Percentiles rank a stretch among this genome's conserved stretches.
Evolutionary conservation across 78 protist genomes (phyloP).

Genomic region (Paratrimastix pyriformis): DNA sequence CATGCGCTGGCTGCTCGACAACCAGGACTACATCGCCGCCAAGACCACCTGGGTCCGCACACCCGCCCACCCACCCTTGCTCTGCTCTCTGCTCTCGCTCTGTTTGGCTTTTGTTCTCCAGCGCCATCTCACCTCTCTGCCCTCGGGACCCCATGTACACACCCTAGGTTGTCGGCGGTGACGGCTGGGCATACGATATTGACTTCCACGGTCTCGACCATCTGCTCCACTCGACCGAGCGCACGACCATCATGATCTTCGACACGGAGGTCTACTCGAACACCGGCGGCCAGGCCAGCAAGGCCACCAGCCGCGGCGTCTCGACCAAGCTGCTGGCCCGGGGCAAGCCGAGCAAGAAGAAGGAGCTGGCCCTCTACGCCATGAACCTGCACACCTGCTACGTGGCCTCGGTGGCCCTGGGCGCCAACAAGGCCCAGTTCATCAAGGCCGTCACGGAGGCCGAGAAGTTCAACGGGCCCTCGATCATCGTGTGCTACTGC

Average conservation of each 20-base stretch:
- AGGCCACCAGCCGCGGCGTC: conserved; percentile 40
- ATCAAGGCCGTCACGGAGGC: conserved; percentile 22
- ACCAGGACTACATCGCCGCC: not conserved
- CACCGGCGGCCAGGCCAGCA: conserved; percentile 55
- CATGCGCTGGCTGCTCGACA: not conserved
- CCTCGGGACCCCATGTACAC: too few relatives aligned
- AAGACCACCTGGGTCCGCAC: not conserved
- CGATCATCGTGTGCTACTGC: conserved; percentile 47
- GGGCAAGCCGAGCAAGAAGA: conserved; percentile 40
- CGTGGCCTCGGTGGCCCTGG: conserved; percentile 61
- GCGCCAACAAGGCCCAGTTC: conserved; percentile 15
- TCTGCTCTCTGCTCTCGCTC: too few relatives aligned
- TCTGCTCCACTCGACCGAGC: conserved; percentile 60
- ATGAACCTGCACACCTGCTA: conserved; percentile 62
- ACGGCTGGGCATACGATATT: conserved; percentile 73
- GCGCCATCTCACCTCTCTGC: too few relatives aligned
- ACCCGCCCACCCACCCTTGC: too few relatives aligned
- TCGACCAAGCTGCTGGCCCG: conserved; percentile 41
- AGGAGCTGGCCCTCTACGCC: conserved; percentile 63
- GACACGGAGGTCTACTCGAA: conserved; percentile 65
- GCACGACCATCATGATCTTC: conserved; percentile 51
- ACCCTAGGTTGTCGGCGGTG: conserved; percentile 59
- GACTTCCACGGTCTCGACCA: conserved; percentile 70
- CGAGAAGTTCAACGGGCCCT: conserved; percentile 49
- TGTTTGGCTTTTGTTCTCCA: too few relatives aligned